Conservation (phyloP, 2,329 filamentous ascomycete species). For the Penicillium sp. region DNA sequence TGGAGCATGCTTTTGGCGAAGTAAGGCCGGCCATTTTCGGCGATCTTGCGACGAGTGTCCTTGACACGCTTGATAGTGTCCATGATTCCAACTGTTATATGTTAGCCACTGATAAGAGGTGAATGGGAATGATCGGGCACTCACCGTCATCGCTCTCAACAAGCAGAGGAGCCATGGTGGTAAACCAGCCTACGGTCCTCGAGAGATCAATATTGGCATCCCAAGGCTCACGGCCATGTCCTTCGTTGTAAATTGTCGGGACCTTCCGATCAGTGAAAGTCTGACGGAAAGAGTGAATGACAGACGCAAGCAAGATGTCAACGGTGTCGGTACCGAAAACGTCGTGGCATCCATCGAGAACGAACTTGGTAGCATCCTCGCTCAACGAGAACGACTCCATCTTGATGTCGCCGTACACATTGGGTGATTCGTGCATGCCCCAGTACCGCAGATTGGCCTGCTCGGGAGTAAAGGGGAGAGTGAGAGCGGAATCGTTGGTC, state of each 20-base stretch:
- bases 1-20: slow-evolving; percentile 33
- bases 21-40: slow-evolving; percentile 32
- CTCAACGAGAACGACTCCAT: slow-evolving; percentile 34
- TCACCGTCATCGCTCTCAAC: slow-evolving; percentile 28
- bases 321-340: slow-evolving; percentile 36
- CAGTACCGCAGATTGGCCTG: slow-evolving; percentile 35
- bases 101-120: slow-evolving; percentile 8
- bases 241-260: slow-evolving; percentile 48
- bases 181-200: slow-evolving; percentile 50
- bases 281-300: slow-evolving; percentile 43
- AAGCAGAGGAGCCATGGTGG: slow-evolving; percentile 44
- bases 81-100: slow-evolving; percentile 19
- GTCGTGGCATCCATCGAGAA: slow-evolving; percentile 32
- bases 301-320: slow-evolving; percentile 36
- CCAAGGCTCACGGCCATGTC: slow-evolving; percentile 48
- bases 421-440: slow-evolving; percentile 32
- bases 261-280: slow-evolving; percentile 42
- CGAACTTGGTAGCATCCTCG: slow-evolving; percentile 29
- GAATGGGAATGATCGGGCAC: neutral
- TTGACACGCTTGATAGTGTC: slow-evolving; percentile 38
- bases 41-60: slow-evolving; percentile 35
- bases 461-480: slow-evolving; percentile 29
- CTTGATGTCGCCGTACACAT: slow-evolving; percentile 35
- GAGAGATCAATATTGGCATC: slow-evolving; percentile 45
- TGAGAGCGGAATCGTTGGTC: slow-evolving; percentile 9